Base-by-base conservation (phyloP, 148 eudicot genomes). In the Euryodendron excelsum region DNA sequence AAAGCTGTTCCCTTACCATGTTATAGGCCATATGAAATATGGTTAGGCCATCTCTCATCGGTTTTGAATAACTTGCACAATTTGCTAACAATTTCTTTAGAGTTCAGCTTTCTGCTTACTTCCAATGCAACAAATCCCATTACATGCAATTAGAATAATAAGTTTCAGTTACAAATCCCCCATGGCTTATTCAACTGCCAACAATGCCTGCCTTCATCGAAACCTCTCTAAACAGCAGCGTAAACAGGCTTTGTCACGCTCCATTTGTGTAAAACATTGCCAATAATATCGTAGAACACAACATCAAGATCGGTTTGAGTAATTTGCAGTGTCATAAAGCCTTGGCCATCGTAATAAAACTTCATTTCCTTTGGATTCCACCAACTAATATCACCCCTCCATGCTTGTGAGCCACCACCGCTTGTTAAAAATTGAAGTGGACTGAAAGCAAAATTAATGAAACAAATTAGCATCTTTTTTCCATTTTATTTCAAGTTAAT, bases 371-470 rank as follows among this genome's bases (percentile, higher is more conserved):
- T 60, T 3, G 83, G 81, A 30, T 89, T 82, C 85, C 83, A 76
- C 44, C 31, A 17, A 12, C 75, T 84, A 12, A 82, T 31, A 30
- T 87, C 89, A 1, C 96, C 97, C 60, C 87, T 88, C 98, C 98
- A 95, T 18, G 98, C 93, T 72, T 95, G 91, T 17, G 98, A 95
- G 20, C 98, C 98, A 23, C 89, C 97, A 0, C 98, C 98, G 55
- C 96, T 93, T 0, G 97, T 93, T 44, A 95, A 58, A 77, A 90
- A 95, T n/a, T 93, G 90, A 44, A 95, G 80, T 44, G 77, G 75
- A 80, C 98, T 95, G 81, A 73, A 82, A 66, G 50, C 4, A 28
- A 55, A 69, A 9, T 39, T 25, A 23, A 14, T 13, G 12, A 21
- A 21, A 21, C 25, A 59, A 59, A 25, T 59, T 10, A 48, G 14